These are phyloP conservation scores for Niveomyces coronatus DNA, from an alignment of 2,329 filamentous ascomycete species.

Conservation along the genomic window DNA sequence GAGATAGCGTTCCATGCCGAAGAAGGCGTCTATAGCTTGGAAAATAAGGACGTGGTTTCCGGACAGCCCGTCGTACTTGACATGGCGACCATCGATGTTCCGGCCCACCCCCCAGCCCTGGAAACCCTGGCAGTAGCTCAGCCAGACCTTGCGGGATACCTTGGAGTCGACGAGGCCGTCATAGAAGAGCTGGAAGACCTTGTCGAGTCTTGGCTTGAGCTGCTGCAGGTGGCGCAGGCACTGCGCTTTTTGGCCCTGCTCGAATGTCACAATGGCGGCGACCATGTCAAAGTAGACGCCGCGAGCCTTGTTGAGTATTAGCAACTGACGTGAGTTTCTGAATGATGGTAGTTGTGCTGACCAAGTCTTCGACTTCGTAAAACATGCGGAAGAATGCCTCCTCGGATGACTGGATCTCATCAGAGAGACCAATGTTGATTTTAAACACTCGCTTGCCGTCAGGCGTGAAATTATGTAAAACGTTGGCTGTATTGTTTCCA, in stretches of 20 bases:
- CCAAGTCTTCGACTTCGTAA: conserved; percentile 18
- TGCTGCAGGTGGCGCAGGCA: conserved; percentile 14
- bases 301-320: conserved; percentile 10
- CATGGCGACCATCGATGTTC: conserved; percentile 15
- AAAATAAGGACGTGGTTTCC: conserved; percentile 26
- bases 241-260: conserved; percentile 12
- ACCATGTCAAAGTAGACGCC: conserved; percentile 21
- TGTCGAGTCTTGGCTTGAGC: conserved; percentile 15
- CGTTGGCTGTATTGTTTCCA: conserved; percentile 23
- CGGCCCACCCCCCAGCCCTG: conserved; percentile 25
- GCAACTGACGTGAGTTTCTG: background rate
- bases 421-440: conserved; percentile 22
- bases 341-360: background rate
- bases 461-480: conserved; percentile 22
- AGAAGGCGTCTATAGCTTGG: conserved; percentile 24
- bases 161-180: conserved; percentile 18
- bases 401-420: conserved; percentile 18
- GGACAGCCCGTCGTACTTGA: conserved; percentile 24
- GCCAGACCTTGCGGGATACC: conserved; percentile 20
- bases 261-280: conserved; percentile 16
- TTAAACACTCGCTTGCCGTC: conserved; percentile 17
- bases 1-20: conserved; percentile 23
- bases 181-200: conserved; percentile 18
- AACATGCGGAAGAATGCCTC: conserved; percentile 23
- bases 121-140: conserved; percentile 25